These are phyloP conservation scores for Mycena indigotica DNA, from an alignment of 768 basidiomycete genomes.

Conservation along the genomic window DNA sequence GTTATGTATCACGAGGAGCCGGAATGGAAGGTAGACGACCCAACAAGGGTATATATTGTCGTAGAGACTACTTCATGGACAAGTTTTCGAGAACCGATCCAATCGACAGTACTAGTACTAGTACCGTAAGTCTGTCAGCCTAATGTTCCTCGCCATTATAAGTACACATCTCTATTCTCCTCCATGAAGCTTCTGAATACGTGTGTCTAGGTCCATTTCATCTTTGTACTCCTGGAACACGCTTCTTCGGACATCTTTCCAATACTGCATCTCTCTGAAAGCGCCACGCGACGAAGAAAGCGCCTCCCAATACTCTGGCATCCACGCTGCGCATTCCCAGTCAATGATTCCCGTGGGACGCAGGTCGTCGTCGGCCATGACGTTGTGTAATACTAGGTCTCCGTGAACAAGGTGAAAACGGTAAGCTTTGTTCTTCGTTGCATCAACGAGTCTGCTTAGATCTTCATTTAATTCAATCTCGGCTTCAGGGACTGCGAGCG, in stretches of 20 bases:
- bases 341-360: slow-evolving; percentile 26
- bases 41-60: too few relatives aligned
- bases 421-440: slow-evolving; percentile 8
- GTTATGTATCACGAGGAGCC: too few relatives aligned
- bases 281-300: background rate
- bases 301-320: slow-evolving; percentile 29
- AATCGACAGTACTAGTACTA: too few relatives aligned
- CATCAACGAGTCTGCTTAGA: background rate
- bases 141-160: too few relatives aligned
- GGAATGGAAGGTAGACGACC: too few relatives aligned
- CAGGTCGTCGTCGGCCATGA: slow-evolving; percentile 32
- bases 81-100: too few relatives aligned
- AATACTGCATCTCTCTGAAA: background rate
- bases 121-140: too few relatives aligned
- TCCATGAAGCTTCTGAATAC: background rate
- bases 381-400: slow-evolving; percentile 39
- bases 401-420: slow-evolving; percentile 34
- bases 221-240: background rate
- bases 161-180: too few relatives aligned
- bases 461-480: slow-evolving; percentile 1
- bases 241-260: background rate
- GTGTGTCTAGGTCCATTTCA: background rate
- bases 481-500: background rate
- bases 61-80: too few relatives aligned
- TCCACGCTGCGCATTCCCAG: slow-evolving; percentile 30